Base-by-base conservation (phyloP, 1,139 yeast genomes). In the Protomyces arabidopsidicola region DNA sequence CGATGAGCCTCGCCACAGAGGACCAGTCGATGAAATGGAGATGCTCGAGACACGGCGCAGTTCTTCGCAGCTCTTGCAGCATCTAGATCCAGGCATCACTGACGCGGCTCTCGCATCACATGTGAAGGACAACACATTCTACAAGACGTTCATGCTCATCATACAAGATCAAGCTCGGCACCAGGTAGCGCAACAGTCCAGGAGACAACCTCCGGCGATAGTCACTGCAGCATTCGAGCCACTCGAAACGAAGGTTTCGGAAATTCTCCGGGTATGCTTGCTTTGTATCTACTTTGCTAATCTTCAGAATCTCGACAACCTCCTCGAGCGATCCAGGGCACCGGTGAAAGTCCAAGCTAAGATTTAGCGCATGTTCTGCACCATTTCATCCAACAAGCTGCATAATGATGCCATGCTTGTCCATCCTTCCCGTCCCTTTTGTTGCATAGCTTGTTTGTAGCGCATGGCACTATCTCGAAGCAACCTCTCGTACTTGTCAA, bases 1-100 rank as follows among this genome's bases (percentile, higher is more conserved):
- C 20, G 62, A 58, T 16, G 62, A 51, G 56, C 62, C 62, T 8
- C 55, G 42, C 12, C 56, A 51, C 36, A 51, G 62, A 14, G 62
- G 62, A 2, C 31, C 51, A 5, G 45, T 58, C n/a, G 62, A 58
- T 12, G 62, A 58, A 16, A 55, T 58, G 31, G 62, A 58, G 42
- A 51, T 52, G 62, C 53, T 52, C 10, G 52, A 24, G n/a, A 27
- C 55, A 14, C 42, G 34, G 39, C 34, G 24, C 10, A 12, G 9
- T 20, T 50, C 53, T 9, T 31, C 53, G 31, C 36, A 18, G 18
- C 14, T 50, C n/a, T 12, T 20, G 27, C 20, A 16, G 16, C 27
- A 45, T 14, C 20, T 16, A 38, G 42, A 38, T 38, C 48, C 48
- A 20, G 24, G 10, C 20, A n/a, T 42, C 22, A 42, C 12, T 18